Conservation (phyloP, 768 basidiomycete species). For the Glaciozyma antarctica region DNA sequence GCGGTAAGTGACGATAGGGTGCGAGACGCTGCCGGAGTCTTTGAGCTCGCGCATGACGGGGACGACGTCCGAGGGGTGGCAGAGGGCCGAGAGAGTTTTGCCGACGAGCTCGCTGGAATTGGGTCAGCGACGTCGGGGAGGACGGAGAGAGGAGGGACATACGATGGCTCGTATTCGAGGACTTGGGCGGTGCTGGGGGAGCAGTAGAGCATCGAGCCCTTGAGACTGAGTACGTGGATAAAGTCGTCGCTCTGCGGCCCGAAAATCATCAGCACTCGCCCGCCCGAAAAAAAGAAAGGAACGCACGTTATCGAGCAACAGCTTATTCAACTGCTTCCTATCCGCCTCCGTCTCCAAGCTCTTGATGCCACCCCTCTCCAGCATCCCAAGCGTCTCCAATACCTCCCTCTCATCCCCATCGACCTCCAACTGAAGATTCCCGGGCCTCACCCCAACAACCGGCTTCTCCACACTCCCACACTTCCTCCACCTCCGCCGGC, state of each 20-base stretch:
- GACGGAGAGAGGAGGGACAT: constrained; percentile 16
- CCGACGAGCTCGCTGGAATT: constrained; percentile 65
- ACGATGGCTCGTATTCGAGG: constrained; percentile 27
- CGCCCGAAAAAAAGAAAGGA: constrained; percentile 31
- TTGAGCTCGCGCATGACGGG: constrained; percentile 88
- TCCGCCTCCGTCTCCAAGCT: neutral
- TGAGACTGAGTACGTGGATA: constrained; percentile 79
- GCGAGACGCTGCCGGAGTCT: constrained; percentile 34
- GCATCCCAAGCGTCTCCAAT: neutral
- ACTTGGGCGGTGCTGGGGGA: constrained; percentile 69
- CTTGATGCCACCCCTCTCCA: neutral
- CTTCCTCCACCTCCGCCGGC: neutral
- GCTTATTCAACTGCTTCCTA: constrained; percentile 39
- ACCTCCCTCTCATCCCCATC: neutral
- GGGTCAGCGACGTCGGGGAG: neutral
- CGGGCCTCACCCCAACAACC: neutral
- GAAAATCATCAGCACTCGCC: neutral
- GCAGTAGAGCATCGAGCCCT: constrained; percentile 84
- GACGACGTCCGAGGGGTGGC: constrained; percentile 81
- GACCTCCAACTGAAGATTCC: constrained; percentile 7
- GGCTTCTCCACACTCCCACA: neutral
- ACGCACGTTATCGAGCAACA: constrained; percentile 43
- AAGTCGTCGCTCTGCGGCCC: constrained; percentile 51
- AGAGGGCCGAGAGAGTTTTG: constrained; percentile 64
- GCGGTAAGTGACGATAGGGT: constrained; percentile 60